These are phyloP conservation scores for Periconia digitata DNA, from an alignment of 2,329 filamentous ascomycete genomes.

Conservation along the genomic window DNA sequence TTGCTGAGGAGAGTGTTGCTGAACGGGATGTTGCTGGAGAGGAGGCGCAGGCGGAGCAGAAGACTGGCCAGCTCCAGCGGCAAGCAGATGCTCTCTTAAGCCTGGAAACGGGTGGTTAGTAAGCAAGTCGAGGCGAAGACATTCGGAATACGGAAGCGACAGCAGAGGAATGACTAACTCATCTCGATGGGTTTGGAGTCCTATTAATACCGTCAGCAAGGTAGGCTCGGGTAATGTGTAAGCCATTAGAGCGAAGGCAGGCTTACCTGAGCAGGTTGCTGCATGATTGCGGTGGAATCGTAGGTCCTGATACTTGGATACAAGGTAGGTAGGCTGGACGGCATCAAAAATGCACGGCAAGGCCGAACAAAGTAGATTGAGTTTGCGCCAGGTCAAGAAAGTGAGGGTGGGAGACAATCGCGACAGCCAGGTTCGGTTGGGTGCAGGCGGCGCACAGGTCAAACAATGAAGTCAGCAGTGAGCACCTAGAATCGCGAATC, in stretches of 20 bases:
- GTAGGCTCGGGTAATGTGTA: conserved; percentile 5
- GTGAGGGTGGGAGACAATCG: background rate
- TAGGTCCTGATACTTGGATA: conserved; percentile 39
- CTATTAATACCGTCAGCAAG: conserved; percentile 34
- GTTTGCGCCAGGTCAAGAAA: background rate
- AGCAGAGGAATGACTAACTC: conserved; percentile 38
- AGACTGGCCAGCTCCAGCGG: conserved; percentile 50
- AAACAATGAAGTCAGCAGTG: background rate
- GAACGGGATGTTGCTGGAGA: conserved; percentile 32
- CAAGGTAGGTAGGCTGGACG: conserved; percentile 27
- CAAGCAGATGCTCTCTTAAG: conserved; percentile 65
- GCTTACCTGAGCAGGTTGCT: conserved; percentile 57
- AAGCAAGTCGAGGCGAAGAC: conserved; percentile 18
- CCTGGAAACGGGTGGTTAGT: conserved; percentile 49
- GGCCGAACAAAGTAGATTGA: background rate
- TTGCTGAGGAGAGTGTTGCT: conserved; percentile 46
- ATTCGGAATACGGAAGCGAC: conserved; percentile 9
- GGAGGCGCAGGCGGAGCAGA: conserved; percentile 33
- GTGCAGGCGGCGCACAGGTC: no score
- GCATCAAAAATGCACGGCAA: conserved; percentile 21
- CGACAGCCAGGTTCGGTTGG: background rate
- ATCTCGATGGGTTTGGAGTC: conserved; percentile 44
- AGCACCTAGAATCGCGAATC: background rate
- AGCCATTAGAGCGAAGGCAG: conserved; percentile 21
- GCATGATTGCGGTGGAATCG: conserved; percentile 30